Evolutionary conservation across 2,329 filamentous ascomycete species (phyloP).

Genomic region (Endoconidiophora laricicola): DNA sequence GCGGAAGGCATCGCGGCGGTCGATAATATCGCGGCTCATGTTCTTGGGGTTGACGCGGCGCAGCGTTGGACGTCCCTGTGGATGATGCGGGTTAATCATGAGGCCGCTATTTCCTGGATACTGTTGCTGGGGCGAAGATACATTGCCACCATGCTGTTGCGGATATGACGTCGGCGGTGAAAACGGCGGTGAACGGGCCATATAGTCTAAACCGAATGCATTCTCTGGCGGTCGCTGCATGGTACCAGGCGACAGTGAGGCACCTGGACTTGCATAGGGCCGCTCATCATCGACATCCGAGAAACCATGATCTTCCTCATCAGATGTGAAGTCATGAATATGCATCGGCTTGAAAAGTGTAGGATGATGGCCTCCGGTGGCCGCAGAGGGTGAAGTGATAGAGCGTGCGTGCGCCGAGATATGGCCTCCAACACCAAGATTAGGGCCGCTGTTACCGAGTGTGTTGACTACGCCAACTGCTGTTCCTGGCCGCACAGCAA

Average conservation of each 20-base stretch:
- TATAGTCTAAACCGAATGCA: too few species aligned
- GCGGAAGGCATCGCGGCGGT: conserved; percentile 7
- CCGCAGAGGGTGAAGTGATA: conserved; percentile 60
- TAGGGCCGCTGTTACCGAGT: conserved; percentile 39
- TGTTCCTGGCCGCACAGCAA: conserved; percentile 18
- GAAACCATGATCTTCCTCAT: conserved; percentile 64
- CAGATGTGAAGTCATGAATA: conserved; percentile 42
- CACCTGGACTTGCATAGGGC: conserved; percentile 18
- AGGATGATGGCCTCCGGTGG: conserved; percentile 33
- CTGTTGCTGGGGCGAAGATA: too few species aligned
- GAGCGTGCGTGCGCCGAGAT: conserved; percentile 48
- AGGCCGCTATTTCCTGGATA: background rate
- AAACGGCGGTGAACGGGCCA: conserved; percentile 4
- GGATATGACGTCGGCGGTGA: conserved; percentile 14
- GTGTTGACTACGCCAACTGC: conserved; percentile 19
- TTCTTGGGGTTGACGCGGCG: conserved; percentile 4
- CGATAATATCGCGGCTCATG: conserved; percentile 4
- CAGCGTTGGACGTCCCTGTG: background rate
- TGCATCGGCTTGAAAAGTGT: conserved; percentile 4
- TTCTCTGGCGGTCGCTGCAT: too few species aligned
- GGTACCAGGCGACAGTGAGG: too few species aligned
- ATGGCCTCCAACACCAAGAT: background rate
- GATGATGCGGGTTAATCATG: background rate
- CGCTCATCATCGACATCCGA: conserved; percentile 59
- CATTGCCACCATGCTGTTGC: too few species aligned